phyloP scores from a whole-genome alignment of 768 basidiomycete genomes.

The Suillus occidentalis region DNA sequence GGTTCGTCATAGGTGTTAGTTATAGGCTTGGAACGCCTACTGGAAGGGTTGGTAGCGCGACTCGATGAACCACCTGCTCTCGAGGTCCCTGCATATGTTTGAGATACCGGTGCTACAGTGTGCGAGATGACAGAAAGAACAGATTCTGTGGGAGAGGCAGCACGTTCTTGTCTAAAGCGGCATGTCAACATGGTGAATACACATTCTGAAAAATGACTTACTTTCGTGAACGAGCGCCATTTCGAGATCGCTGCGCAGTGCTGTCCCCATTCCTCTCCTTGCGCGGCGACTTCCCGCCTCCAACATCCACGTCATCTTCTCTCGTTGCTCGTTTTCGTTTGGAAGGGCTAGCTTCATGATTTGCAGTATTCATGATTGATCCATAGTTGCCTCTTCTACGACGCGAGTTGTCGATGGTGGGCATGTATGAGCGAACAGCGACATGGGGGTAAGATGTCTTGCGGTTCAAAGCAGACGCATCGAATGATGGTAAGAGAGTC shows the following conservation, averaged over 20 bases:
- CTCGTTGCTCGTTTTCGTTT: slow-evolving; percentile 60
- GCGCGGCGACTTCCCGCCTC: slow-evolving; percentile 55
- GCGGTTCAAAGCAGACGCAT: slow-evolving; percentile 53
- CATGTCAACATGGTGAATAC: slow-evolving; percentile 2
- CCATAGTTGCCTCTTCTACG: slow-evolving; percentile 57
- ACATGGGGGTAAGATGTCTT: slow-evolving; percentile 78
- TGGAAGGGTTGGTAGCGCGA: slow-evolving; percentile 32
- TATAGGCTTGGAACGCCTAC: slow-evolving; percentile 46
- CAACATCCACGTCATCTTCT: slow-evolving; percentile 64
- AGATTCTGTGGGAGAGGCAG: slow-evolving; percentile 71
- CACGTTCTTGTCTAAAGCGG: slow-evolving; percentile 55
- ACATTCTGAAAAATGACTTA: slow-evolving; percentile 32
- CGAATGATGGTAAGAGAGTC: slow-evolving; percentile 62
- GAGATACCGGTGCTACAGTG: slow-evolving; percentile 40
- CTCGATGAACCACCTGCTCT: slow-evolving; percentile 31
- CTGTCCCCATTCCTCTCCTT: slow-evolving; percentile 55
- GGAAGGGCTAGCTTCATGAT: slow-evolving; percentile 59
- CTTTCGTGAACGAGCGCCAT: slow-evolving; percentile 61
- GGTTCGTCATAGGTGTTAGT: slow-evolving; percentile 41
- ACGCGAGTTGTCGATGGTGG: slow-evolving; percentile 67
- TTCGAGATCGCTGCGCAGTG: slow-evolving; percentile 46
- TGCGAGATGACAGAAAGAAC: slow-evolving; percentile 72
- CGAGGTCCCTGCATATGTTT: slow-evolving; percentile 25
- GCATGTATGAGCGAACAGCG: slow-evolving; percentile 65
- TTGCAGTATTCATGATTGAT: slow-evolving; percentile 48